Percentiles rank a stretch among this genome's conserved stretches.
Evolutionary conservation across 805 yeast species (phyloP).

Genomic region (Babjeviella inositovora): DNA sequence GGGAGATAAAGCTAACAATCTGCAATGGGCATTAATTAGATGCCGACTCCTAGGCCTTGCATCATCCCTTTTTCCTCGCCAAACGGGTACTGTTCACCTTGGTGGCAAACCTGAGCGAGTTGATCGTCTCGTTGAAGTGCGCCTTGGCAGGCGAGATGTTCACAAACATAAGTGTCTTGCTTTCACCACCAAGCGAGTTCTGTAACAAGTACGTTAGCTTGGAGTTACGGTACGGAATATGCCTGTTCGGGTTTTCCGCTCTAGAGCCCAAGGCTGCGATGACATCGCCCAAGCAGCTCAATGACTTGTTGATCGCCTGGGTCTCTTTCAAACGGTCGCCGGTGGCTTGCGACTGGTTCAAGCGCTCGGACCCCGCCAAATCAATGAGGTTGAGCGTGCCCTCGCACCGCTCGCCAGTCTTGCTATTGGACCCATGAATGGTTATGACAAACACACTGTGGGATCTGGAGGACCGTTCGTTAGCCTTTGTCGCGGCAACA

Average conservation of each 20-base stretch:
- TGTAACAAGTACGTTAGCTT: slow-evolving; percentile 72
- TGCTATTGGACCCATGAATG: slow-evolving; percentile 34
- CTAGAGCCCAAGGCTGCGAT: slow-evolving; percentile 45
- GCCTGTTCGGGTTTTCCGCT: slow-evolving; percentile 15
- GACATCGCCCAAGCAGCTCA: slow-evolving; percentile 84
- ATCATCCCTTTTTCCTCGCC: too few relatives aligned
- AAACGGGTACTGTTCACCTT: slow-evolving; percentile 65
- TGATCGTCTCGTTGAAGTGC: slow-evolving; percentile 64
- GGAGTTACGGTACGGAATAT: slow-evolving; percentile 57
- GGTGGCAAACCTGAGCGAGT: slow-evolving; percentile 79
- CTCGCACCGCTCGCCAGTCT: slow-evolving; percentile 25
- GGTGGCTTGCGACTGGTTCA: slow-evolving; percentile 54
- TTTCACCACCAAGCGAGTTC: slow-evolving; percentile 68
- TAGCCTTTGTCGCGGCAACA: slow-evolving; percentile 70
- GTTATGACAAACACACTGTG: slow-evolving; percentile 67
- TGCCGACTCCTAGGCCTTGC: too few relatives aligned
- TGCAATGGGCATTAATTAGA: too few relatives aligned
- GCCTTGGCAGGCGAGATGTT: slow-evolving; percentile 55
- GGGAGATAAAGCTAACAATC: too few relatives aligned
- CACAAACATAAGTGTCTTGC: slow-evolving; percentile 89
- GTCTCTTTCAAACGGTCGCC: slow-evolving; percentile 82
- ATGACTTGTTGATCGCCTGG: slow-evolving; percentile 73
- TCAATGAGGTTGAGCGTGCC: slow-evolving; percentile 76
- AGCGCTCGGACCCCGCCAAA: slow-evolving; percentile 88
- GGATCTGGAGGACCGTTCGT: slow-evolving; percentile 80